Evolutionary conservation across 495 filamentous ascomycete species (phyloP).

Genomic region (Lindgomyces ingoldianus): DNA sequence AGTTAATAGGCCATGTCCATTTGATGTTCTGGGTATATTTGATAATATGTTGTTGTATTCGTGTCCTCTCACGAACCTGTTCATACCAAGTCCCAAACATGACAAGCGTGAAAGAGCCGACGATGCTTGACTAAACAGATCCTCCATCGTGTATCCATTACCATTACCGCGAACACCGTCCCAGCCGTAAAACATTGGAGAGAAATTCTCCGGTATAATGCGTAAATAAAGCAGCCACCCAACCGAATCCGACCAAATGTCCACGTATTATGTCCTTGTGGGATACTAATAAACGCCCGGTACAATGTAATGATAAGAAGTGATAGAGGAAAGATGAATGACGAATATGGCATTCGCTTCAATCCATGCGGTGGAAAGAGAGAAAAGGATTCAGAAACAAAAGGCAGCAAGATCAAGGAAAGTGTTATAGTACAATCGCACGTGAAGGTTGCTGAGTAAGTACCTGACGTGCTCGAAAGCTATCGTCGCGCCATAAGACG

Average conservation of each 20-base stretch:
- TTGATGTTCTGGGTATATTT: not conserved
- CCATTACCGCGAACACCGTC: slow-evolving; percentile 7
- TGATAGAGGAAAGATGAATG: not conserved
- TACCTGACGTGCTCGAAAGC: slow-evolving; percentile 19
- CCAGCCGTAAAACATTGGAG: not conserved
- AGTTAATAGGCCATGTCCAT: no score
- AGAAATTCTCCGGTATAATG: not conserved
- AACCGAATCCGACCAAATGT: slow-evolving; percentile 9
- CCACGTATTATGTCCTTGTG: not conserved
- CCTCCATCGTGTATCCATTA: no score
- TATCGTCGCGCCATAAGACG: slow-evolving; percentile 30
- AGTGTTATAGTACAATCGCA: slow-evolving; percentile 20
- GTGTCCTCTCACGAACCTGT: not conserved
- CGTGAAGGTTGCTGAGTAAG: not conserved
- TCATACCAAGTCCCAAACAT: no score
- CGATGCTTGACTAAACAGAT: no score
- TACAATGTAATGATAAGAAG: slow-evolving; percentile 21
- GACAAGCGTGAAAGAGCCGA: no score
- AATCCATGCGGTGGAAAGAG: not conserved
- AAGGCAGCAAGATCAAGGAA: not conserved
- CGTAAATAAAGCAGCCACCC: slow-evolving; percentile 9
- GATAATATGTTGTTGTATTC: not conserved
- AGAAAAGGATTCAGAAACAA: slow-evolving; percentile 4
- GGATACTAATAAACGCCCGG: slow-evolving; percentile 17
- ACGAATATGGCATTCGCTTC: not conserved